These are phyloP conservation scores for Dothistroma pini DNA, from an alignment of 2,329 filamentous ascomycete genomes.

Conservation along the genomic window DNA sequence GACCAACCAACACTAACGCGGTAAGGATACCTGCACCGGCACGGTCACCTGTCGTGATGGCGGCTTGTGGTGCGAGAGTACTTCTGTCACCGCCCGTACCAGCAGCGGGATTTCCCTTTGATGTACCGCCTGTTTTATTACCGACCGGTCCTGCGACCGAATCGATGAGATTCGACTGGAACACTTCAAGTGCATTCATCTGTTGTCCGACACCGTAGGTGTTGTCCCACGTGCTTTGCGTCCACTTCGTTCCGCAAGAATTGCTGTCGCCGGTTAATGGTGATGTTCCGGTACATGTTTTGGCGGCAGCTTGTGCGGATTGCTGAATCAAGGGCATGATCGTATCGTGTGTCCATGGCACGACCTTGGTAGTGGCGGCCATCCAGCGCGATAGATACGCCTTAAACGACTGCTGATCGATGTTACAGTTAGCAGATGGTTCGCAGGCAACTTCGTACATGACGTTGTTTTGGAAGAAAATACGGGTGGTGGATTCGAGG, in stretches of 20 bases:
- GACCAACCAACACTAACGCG: constrained; percentile 20
- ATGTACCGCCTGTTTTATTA: constrained; percentile 49
- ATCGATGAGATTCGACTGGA: constrained; percentile 44
- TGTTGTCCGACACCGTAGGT: constrained; percentile 53
- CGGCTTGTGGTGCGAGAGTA: constrained; percentile 24
- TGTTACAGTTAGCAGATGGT: constrained; percentile 40
- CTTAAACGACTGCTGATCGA: constrained; percentile 45
- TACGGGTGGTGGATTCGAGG: constrained; percentile 29
- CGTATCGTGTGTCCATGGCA: constrained; percentile 51
- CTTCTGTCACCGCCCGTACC: constrained; percentile 22
- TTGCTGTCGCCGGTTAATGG: constrained; percentile 37
- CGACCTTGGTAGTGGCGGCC: constrained; percentile 55
- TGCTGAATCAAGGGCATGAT: constrained; percentile 52
- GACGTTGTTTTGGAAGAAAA: constrained; percentile 40
- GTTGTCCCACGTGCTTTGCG: constrained; percentile 42
- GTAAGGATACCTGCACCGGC: constrained; percentile 24
- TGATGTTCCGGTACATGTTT: constrained; percentile 44
- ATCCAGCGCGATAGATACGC: constrained; percentile 51
- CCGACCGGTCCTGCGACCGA: constrained; percentile 42
- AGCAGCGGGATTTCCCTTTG: constrained; percentile 16
- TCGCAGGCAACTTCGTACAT: constrained; percentile 49
- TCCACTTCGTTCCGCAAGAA: constrained; percentile 46
- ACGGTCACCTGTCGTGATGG: constrained; percentile 24
- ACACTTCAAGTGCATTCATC: constrained; percentile 54
- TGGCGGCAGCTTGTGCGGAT: constrained; percentile 54